A percentile compares a stretch with the other conserved stretches of the same genome.
phyloP scores from a whole-genome alignment of 257 asterid genomes.

The Solanum pinnatisectum region DNA sequence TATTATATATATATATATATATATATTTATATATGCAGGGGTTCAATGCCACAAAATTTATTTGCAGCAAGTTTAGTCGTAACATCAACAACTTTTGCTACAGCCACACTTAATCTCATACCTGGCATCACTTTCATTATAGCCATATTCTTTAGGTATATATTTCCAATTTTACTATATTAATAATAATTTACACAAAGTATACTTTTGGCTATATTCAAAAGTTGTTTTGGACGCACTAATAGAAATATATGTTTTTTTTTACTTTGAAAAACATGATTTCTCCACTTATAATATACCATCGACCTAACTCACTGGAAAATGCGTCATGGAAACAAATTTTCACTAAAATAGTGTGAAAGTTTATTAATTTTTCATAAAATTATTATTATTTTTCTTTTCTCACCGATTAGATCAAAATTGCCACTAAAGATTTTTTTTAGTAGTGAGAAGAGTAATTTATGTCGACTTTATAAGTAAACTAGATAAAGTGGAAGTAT shows the following conservation, averaged over 20 bases:
- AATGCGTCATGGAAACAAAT: too few relatives aligned
- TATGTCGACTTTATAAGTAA: too few relatives aligned
- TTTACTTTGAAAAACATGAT: background rate
- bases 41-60: slow-evolving; percentile 39
- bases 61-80: slow-evolving; percentile 33
- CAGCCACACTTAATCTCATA: slow-evolving; percentile 33
- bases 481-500: too few relatives aligned
- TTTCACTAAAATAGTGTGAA: background rate
- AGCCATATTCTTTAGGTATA: slow-evolving; percentile 40
- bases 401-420: too few relatives aligned
- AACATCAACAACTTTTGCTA: slow-evolving; percentile 44
- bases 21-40: slow-evolving; percentile 19
- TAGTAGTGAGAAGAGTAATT: background rate
- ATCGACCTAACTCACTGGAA: background rate
- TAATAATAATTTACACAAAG: background rate
- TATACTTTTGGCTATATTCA: background rate
- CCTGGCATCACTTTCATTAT: slow-evolving; percentile 43
- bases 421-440: too few relatives aligned
- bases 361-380: too few relatives aligned
- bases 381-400: too few relatives aligned
- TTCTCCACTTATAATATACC: background rate
- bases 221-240: background rate
- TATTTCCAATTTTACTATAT: background rate
- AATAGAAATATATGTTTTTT: too few relatives aligned
- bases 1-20: background rate